Conservation (phyloP, 352 stramenopile species). For the Pythium periplocum region DNA sequence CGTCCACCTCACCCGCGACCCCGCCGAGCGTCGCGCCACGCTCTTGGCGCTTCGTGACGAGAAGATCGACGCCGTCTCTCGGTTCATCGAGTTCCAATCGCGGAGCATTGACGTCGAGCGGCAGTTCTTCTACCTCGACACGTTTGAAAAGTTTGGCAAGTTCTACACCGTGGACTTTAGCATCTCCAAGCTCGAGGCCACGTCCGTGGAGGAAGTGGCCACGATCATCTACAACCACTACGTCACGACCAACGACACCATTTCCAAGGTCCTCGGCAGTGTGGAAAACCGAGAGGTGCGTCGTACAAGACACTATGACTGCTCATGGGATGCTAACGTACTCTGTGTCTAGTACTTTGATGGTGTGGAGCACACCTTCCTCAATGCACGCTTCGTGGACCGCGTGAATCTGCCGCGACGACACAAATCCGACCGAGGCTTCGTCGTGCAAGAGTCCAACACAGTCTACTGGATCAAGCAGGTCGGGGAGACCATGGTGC, state of each 20-base stretch:
- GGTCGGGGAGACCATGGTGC: constrained; percentile 30
- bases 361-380: constrained; percentile 39
- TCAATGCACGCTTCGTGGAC: constrained; percentile 57
- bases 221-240: constrained; percentile 56
- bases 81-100: constrained; percentile 43
- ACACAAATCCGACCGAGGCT: constrained; percentile 23
- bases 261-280: constrained; percentile 46
- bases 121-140: constrained; percentile 64
- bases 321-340: not conserved
- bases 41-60: constrained; percentile 42
- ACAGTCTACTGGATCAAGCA: constrained; percentile 49
- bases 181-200: constrained; percentile 38
- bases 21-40: constrained; percentile 26
- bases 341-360: constrained; percentile 39
- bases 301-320: not conserved
- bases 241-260: constrained; percentile 41
- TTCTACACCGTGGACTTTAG: constrained; percentile 69
- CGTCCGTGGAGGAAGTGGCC: constrained; percentile 37
- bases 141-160: constrained; percentile 62
- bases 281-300: constrained; percentile 49
- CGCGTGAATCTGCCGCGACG: constrained; percentile 45
- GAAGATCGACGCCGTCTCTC: constrained; percentile 35
- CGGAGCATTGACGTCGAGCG: constrained; percentile 42
- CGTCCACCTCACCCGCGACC: constrained; percentile 44
- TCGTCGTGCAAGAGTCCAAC: constrained; percentile 65